Conservation (phyloP, 2,329 filamentous ascomycete genomes). For the Alternaria burnsii region DNA sequence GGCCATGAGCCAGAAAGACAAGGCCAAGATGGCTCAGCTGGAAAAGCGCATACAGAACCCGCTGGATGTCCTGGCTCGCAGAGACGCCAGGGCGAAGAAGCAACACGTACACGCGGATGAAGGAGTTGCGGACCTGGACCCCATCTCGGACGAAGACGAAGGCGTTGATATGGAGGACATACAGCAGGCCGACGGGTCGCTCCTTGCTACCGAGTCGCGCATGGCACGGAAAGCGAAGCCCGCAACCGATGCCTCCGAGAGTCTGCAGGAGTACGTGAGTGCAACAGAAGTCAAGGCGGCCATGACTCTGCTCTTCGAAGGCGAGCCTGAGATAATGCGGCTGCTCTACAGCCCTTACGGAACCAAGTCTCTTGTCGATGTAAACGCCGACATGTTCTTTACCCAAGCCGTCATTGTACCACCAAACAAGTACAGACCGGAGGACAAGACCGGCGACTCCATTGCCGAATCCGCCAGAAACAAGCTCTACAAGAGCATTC, state of each 20-base stretch:
- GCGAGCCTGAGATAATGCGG: slow-evolving; percentile 82
- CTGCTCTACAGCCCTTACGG: slow-evolving; percentile 86
- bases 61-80: slow-evolving; percentile 66
- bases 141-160: slow-evolving; percentile 54
- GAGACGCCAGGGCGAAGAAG: slow-evolving; percentile 56
- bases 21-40: slow-evolving; percentile 75
- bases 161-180: slow-evolving; percentile 45
- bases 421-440: slow-evolving; percentile 89
- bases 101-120: slow-evolving; percentile 67
- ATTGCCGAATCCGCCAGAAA: slow-evolving; percentile 92
- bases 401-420: slow-evolving; percentile 85
- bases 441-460: slow-evolving; percentile 81
- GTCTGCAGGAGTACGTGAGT: slow-evolving; percentile 77
- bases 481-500: slow-evolving; percentile 82
- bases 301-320: slow-evolving; percentile 80
- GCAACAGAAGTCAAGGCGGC: slow-evolving; percentile 84
- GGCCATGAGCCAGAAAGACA: slow-evolving; percentile 76
- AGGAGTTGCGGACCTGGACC: slow-evolving; percentile 71
- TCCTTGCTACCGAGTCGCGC: slow-evolving; percentile 59
- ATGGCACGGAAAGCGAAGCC: slow-evolving; percentile 53
- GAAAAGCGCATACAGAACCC: slow-evolving; percentile 76
- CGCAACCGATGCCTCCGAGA: slow-evolving; percentile 40
- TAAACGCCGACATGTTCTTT: slow-evolving; percentile 94
- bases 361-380: slow-evolving; percentile 61
- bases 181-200: slow-evolving; percentile 58